Evolutionary conservation across 2,329 filamentous ascomycete species (phyloP).

Genomic region (Neurospora crassa): DNA sequence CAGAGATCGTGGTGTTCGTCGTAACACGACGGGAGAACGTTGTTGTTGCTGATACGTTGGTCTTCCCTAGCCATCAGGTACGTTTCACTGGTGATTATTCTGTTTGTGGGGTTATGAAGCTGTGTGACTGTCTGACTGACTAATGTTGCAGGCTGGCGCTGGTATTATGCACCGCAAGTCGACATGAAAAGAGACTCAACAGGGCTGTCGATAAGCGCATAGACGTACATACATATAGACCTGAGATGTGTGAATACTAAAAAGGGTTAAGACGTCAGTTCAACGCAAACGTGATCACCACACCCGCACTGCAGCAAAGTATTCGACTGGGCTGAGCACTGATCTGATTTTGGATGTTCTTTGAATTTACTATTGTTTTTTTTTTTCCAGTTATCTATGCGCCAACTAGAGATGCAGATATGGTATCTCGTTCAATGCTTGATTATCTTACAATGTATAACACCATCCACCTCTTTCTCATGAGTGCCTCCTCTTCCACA

Average conservation of each 20-base stretch:
- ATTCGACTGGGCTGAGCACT: neutral
- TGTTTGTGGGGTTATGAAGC: neutral
- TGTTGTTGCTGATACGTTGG: constrained; percentile 75
- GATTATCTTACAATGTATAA: neutral
- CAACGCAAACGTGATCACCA: neutral
- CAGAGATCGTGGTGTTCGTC: constrained; percentile 80
- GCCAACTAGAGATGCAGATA: neutral
- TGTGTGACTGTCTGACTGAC: neutral
- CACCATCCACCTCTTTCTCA: neutral
- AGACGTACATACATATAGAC: neutral
- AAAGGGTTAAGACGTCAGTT: neutral
- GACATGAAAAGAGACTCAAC: neutral
- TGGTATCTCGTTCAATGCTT: neutral
- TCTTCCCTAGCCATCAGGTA: constrained; percentile 88
- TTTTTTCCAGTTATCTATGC: neutral
- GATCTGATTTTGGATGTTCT: neutral
- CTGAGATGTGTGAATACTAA: neutral
- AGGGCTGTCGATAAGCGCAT: neutral
- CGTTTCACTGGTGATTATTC: constrained; percentile 19
- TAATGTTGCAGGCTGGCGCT: constrained; percentile 21
- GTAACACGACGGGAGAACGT: constrained; percentile 82
- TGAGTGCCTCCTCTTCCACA: neutral
- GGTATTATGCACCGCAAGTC: constrained; percentile 23
- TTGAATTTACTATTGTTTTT: neutral
- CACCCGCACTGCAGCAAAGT: neutral